These are phyloP conservation scores for Cordia subcordata DNA, from an alignment of 257 asterid genomes.

Conservation along the genomic window DNA sequence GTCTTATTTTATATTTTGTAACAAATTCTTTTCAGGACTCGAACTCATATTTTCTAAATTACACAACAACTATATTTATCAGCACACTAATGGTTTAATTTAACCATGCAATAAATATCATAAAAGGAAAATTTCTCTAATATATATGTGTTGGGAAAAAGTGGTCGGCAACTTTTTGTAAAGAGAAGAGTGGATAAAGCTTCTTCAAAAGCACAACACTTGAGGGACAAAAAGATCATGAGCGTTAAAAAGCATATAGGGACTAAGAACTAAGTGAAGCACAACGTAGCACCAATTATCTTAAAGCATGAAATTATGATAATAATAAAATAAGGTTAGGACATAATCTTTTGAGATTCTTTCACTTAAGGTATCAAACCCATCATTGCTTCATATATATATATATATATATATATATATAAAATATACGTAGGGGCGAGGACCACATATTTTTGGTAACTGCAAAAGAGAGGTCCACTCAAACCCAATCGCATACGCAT, in stretches of 20 bases:
- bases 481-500: slow-evolving; percentile 26
- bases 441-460: slow-evolving; percentile 20
- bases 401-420: too few relatives aligned
- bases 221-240: slow-evolving; percentile 18
- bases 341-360: slow-evolving; percentile 26
- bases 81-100: too few relatives aligned
- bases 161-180: slow-evolving; percentile 21
- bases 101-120: too few relatives aligned
- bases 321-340: slow-evolving; percentile 12
- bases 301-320: slow-evolving; percentile 13
- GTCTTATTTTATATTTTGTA: too few relatives aligned
- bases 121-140: slow-evolving; percentile 9
- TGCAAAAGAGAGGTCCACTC: slow-evolving; percentile 16
- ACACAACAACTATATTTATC: too few relatives aligned
- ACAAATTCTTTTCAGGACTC: too few relatives aligned
- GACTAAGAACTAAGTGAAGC: slow-evolving; percentile 14
- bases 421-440: too few relatives aligned
- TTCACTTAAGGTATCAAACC: slow-evolving; percentile 17
- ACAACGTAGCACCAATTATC: slow-evolving; percentile 6
- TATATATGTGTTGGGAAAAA: slow-evolving; percentile 8
- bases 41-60: slow-evolving; percentile 2
- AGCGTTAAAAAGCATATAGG: slow-evolving; percentile 19
- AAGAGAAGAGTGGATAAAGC: slow-evolving; percentile 20
- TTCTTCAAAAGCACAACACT: slow-evolving; percentile 20
- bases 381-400: slow-evolving; percentile 31